A percentile compares a stretch with the other conserved stretches of the same genome.
Evolutionary conservation across 78 protist genomes (phyloP).

Genomic region (Tieghemostelium lacteum): DNA sequence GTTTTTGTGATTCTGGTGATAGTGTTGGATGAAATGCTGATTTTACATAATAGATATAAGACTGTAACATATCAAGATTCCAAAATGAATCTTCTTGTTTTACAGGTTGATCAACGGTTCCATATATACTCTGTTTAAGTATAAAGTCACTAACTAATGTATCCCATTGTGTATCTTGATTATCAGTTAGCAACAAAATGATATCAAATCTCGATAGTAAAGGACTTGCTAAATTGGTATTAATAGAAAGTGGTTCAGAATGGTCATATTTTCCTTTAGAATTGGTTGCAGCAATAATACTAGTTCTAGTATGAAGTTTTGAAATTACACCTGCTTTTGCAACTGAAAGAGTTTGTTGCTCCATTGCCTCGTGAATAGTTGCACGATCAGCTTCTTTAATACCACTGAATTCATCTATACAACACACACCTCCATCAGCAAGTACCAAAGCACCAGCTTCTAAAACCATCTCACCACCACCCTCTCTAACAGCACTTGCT

Average conservation of each 20-base stretch:
- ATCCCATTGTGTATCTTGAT: conserved; percentile 86
- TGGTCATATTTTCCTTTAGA: conserved; percentile 90
- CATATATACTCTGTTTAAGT: conserved; percentile 29
- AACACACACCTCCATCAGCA: conserved; percentile 99
- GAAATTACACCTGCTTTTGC: conserved; percentile 98
- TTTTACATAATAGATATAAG: conserved; percentile 44
- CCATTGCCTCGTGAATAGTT: conserved; percentile 99
- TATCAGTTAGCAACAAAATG: conserved; percentile 92
- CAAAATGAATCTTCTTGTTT: conserved; percentile 54
- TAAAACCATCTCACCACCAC: conserved; percentile 89
- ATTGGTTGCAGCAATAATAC: conserved; percentile 95
- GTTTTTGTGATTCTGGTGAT: conserved; percentile 41
- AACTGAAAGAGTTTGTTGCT: conserved; percentile 98
- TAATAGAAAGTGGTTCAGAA: conserved; percentile 74
- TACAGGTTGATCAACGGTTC: conserved; percentile 9
- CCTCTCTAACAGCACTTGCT: conserved; percentile 74
- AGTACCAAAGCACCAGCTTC: conserved; percentile 99
- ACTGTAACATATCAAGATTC: conserved; percentile 86
- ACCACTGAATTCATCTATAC: conserved; percentile 98
- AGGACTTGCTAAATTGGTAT: conserved; percentile 93
- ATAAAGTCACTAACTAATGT: conserved; percentile 77
- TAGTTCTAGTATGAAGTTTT: conserved; percentile 91
- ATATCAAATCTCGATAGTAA: conserved; percentile 97
- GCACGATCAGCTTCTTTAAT: conserved; percentile 91
- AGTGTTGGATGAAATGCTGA: conserved; percentile 64